Base-by-base conservation (phyloP, 1,284 basidiomycete species). In the Wolfiporia cocos region DNA sequence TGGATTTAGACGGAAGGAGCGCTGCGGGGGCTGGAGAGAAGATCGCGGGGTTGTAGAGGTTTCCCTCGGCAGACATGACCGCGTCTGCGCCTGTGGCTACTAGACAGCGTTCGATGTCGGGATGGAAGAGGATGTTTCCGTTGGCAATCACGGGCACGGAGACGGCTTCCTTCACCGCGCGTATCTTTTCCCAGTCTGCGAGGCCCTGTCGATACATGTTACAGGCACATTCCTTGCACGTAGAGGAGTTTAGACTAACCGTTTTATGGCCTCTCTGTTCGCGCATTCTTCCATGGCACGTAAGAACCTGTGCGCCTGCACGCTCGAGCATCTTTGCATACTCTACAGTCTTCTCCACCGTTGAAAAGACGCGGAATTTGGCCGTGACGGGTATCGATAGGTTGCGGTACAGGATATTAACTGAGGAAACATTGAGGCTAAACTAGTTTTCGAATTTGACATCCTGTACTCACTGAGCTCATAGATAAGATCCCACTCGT, bases 251-350 rank as follows among this genome's bases (percentile, higher is more conserved):
- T 6, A 21, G 15, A 60, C 63, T 30, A 48, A 82, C 85, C 0
- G 74, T 65, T 32, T 76, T 74, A 42, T 92, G 89, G 0, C 94
- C 96, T 40, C 95, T 85, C 67, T 96, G 92, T 50, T 96, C 92
- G 23, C 93, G 75, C 30, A 85, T 79, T 2, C 96, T 78, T 0
- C 95, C 95, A 54, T 98, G 95, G 49, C 93, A 92, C 0, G 92
- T 92, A 11, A 98, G 68, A 47, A 98, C 92, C 60, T 98, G 95
- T 0, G 95, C 95, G 0, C 95, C 96, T 0, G 95, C 93, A 0
- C 82, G 69, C 64, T 97, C 93, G 39, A 99, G 78, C 92, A 98
- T 94, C 56, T 84, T 75, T 1, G 95, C 96, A 55, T 98, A 99
- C 45, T 83, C 83, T 0, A 98, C 79, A 0, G 95, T 98, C 65